Conservation (phyloP, 169 alveolate species). For the Plasmodium ovale region DNA sequence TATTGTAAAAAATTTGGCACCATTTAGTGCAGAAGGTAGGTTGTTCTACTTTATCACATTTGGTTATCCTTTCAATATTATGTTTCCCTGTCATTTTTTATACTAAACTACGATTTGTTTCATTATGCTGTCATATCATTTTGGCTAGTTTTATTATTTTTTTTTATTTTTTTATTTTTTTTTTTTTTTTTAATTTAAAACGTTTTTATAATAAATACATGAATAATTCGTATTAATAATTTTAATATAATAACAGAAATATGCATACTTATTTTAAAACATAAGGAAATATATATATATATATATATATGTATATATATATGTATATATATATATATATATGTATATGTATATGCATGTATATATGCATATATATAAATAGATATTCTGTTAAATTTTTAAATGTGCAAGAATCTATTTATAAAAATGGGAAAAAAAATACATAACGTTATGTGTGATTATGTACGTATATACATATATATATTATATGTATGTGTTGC, state of each 20-base stretch:
- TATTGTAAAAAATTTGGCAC: too few relatives aligned
- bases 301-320: constrained; percentile 1
- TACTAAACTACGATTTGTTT: too few relatives aligned
- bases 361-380: constrained; percentile 15
- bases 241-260: constrained; percentile 37
- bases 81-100: too few relatives aligned
- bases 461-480: constrained; percentile 9
- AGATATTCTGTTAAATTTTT: constrained; percentile 23
- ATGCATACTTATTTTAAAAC: constrained; percentile 10
- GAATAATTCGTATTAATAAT: constrained; percentile 60
- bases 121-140: neutral
- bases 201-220: constrained; percentile 33
- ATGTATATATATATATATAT: constrained; percentile 5
- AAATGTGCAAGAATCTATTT: constrained; percentile 30
- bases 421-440: constrained; percentile 19
- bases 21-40: too few relatives aligned
- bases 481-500: neutral
- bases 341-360: constrained; percentile 6
- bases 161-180: constrained; percentile 1
- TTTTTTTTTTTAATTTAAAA: constrained; percentile 21
- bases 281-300: neutral
- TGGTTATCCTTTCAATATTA: too few relatives aligned
- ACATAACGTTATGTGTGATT: neutral
- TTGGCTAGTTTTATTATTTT: neutral
- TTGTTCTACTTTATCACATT: too few relatives aligned